Evolutionary conservation across 768 basidiomycete genomes (phyloP), one percentile per base, ranked within the genome.

Genomic region (Kwoniella dejecticola): DNA sequence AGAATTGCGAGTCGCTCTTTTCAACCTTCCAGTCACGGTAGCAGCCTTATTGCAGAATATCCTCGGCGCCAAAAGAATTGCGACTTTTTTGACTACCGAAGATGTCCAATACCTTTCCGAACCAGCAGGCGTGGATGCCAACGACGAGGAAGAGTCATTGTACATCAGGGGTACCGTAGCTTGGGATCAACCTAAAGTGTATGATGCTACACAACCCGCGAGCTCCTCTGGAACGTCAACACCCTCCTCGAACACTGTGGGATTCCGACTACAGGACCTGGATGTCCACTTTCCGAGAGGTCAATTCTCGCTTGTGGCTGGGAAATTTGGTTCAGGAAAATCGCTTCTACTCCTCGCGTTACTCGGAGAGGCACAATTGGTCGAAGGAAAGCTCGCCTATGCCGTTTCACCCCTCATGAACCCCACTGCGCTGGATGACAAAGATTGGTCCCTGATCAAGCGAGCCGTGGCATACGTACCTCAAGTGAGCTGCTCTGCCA

Each of bases 251-350:
- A 31, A n/a, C 21, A 57, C 33, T 7, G 21, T 52, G n/a, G 49
- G 27, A 6, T 77, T 77, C 60, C 31, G 31, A 17, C 52, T 77
- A 8, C 54, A 58, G 12, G 57, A 74, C 44, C 24, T 77, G 29
- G 63, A 77, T 53, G 21, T 77, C 3, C 17, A 53, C 6, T 77
- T 77, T 48, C 70, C 70, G 0, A 23, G 62, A 15, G 72, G 71
- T 1, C 13, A 69, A 38, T 52, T 77, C 10, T 69, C 74, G 0
- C 38, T 77, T 7, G 59, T 77, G 4, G 70, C 76, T 19, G 76
- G 76, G 3, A 59, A 58, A 17, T 70, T 77, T 33, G 76, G 76
- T 0, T 64, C 65, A 1, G 76, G 76, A n/a, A 77, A 75, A 62
- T 69, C 72, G 0, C 48, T 75, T 26, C 47, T 77, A 23, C 60